Evolutionary conservation across 495 filamentous ascomycete species (phyloP), one percentile per base, ranked within the genome.

Genomic region (Penicillium coffeae): DNA sequence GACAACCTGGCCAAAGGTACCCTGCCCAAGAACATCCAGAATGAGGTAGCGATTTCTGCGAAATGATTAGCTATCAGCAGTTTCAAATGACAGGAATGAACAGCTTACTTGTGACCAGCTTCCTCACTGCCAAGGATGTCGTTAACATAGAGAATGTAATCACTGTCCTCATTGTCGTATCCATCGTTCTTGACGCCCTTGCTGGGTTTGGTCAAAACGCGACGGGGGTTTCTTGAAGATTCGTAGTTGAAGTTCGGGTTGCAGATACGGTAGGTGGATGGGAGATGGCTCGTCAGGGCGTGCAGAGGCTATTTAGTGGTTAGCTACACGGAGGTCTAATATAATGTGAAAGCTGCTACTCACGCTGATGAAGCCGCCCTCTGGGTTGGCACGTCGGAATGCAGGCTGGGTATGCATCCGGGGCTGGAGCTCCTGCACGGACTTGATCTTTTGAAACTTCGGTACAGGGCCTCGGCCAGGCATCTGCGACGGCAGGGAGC

Each of bases 161-260:
- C 94, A 65, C 93, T 97, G 51, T 97, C 94, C 64, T 99, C 94
- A 58, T 99, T 99, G 62, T 99, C 94, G 59, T 88, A 99, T 1
- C 94, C 94, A 74, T 99, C 94, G 63, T 99, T 99, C 78, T 99
- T 99, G 20, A 87, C 82, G 1, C 92, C 92, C 68, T 99, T 99
- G 76, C 94, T 99, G 14, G 94, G 94, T 64, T 99, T 99, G n/a
- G 94, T 99, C 44, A 99, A 74, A 25, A 99, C 94, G 55, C 94
- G 81, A 35, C 94, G 85, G 18, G 94, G 94, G 59, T 99, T 99
- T 48, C 94, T 79, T n/a, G 94, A 96, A 18, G 94, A 96, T 64
- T 97, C 94, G 74, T 99, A 99, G 75, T 96, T 96, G 77, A 99
- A 99, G 47, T 77, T 81, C 1, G 94, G 92, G 59, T 99, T 99